phyloP scores from a whole-genome alignment of 768 basidiomycete species.

The Mycena olivaceomarginata region DNA sequence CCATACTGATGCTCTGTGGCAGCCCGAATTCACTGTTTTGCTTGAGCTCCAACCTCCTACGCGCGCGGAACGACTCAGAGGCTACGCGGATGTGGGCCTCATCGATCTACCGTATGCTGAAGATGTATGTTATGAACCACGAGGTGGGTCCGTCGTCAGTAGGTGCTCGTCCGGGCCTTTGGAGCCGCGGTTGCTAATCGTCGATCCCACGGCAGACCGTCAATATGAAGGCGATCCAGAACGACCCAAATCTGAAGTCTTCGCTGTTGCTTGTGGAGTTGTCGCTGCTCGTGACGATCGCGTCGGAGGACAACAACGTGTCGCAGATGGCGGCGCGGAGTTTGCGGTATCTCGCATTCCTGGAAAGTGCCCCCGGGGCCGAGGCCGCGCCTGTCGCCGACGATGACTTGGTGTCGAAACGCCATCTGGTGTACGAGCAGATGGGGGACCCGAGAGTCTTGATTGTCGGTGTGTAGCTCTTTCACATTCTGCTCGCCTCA shows the following conservation, averaged over 20 bases:
- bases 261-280: conserved; percentile 84
- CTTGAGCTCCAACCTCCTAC: conserved; percentile 74
- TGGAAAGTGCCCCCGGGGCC: conserved; percentile 78
- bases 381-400: conserved; percentile 69
- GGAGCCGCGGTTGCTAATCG: not conserved
- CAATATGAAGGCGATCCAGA: conserved; percentile 70
- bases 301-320: conserved; percentile 80
- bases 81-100: conserved; percentile 82
- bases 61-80: conserved; percentile 76
- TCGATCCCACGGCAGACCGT: conserved; percentile 54
- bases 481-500: not conserved
- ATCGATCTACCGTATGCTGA: conserved; percentile 76
- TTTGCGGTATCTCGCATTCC: conserved; percentile 80
- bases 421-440: conserved; percentile 86
- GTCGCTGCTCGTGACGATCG: conserved; percentile 81
- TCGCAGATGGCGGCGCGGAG: conserved; percentile 82
- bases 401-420: conserved; percentile 79
- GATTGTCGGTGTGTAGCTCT: conserved; percentile 74
- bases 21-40: conserved; percentile 69
- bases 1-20: conserved; percentile 39
- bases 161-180: not conserved
- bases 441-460: conserved; percentile 85
- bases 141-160: conserved; percentile 59
- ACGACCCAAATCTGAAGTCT: conserved; percentile 71
- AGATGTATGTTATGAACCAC: conserved; percentile 70